Evolutionary conservation across 1,139 yeast genomes (phyloP), one percentile per base, ranked within the genome.

Genomic region (Hansenula lynferdii): DNA sequence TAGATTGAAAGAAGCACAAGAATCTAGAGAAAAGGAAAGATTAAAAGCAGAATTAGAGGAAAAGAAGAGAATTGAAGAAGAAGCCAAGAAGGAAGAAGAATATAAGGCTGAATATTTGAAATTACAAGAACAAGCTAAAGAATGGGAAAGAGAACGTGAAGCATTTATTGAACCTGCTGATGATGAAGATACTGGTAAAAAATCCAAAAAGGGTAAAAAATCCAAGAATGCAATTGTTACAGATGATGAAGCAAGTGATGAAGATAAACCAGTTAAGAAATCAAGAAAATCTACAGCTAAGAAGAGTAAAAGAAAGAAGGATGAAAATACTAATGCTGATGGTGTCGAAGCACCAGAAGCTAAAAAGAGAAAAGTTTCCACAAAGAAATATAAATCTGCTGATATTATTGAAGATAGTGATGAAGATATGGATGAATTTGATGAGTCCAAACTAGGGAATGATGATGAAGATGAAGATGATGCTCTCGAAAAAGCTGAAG

Each of bases 111-210:
- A 87, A 57, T 77, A 90, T 56, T 75, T 73, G 44, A 72, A 67
- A 41, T 67, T 86, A 40, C 95, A 85, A 56, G 87, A 82, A 49
- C 92, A 86, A 57, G 94, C 95, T 7, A 77, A 77, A 50, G 81
- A 82, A 56, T 81, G 94, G 92, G 85, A 84, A 28, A 83, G 78
- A 56, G 75, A 75, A 49, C 66, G 63, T 58, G 77, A 66, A 48
- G 66, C 56, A 15, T 39, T 51, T 22, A 43, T 49, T 14, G 60
- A 58, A 16, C 34, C 22, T 10, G 61, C 59, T n/a, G 67, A 65
- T 17, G 62, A 57, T 12, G 61, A 57, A 32, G 28, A 28, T 19
- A 19, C 23, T 19, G 31, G 31, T 18, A 54, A 55, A 31, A 50
- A 40, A 42, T 43, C 45, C 39, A 53, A 43, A 47, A 49, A 42